These are phyloP conservation scores for Arctium lappa DNA, from an alignment of 129 eudicot species.

Conservation along the genomic window DNA sequence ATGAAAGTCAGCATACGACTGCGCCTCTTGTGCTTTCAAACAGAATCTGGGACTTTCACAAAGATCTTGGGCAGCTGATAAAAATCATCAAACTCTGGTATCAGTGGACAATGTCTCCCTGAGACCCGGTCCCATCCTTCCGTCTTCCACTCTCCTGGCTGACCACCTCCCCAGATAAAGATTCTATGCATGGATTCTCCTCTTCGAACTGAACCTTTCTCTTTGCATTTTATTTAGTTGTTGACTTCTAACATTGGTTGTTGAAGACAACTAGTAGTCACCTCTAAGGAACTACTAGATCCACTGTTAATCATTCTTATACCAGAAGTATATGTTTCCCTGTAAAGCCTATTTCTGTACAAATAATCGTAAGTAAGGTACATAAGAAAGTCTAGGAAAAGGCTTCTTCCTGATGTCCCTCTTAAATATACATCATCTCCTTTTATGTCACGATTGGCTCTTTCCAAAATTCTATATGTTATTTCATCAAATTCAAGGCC, in stretches of 20 bases:
- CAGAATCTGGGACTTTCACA: constrained; percentile 1
- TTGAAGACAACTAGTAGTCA: constrained; percentile 21
- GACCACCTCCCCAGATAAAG: background rate
- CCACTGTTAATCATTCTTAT: constrained; percentile 29
- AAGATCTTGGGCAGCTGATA: constrained; percentile 11
- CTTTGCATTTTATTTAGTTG: constrained; percentile 18
- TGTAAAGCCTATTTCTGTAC: constrained; percentile 34
- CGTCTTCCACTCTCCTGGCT: background rate
- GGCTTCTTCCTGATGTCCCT: constrained; percentile 56
- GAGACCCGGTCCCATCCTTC: background rate
- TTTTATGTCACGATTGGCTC: constrained; percentile 49
- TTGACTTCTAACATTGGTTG: constrained; percentile 26
- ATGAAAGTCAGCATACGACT: constrained; percentile 12
- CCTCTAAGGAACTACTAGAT: constrained; percentile 30
- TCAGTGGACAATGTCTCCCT: background rate
- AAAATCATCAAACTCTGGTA: constrained; percentile 1
- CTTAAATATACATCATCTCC: constrained; percentile 38
- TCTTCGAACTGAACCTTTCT: constrained; percentile 2
- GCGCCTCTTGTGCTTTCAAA: constrained; percentile 5
- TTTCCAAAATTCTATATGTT: constrained; percentile 68
- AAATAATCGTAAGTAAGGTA: constrained; percentile 70
- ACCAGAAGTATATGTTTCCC: constrained; percentile 30
- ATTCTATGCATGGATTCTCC: background rate
- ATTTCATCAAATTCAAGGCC: constrained; percentile 71
- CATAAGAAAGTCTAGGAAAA: constrained; percentile 81